Evolutionary conservation across 169 alveolate species (phyloP), one percentile per base, ranked within the genome.

Genomic region (Cryptosporidium tyzzeri): DNA sequence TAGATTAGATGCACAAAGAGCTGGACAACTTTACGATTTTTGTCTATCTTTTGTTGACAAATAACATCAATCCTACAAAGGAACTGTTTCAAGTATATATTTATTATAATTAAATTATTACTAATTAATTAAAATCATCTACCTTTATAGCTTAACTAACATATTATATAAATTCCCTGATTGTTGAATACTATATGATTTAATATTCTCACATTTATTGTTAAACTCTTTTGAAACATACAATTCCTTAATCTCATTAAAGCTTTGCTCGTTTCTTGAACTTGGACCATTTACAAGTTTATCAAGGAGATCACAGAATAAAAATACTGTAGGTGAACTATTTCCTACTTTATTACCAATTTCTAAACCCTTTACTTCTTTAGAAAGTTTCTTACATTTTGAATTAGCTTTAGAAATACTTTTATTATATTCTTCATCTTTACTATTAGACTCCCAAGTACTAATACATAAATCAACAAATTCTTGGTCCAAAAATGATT

Each of bases 1-100:
- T 16, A 80, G 92, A 58, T 61, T 92, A 23, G 92, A 92, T 44
- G 94, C 93, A 39, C 92, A 92, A 29, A 92, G 91, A 39, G 94
- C 92, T 14, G 94, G 94, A 0, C 93, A 86, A 59, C 74, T 92
- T 8, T 92, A 92, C 70, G 94, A 92, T 45, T 92, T 92, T 31
- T 92, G 92, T 84, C 68, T 92, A 29, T 91, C 93, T 70, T 92
- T 92, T 84, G 93, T 62, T 41, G 89, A 62, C 18, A 59, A 80
- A 65, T 41, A 31, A 55, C 41, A 31, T 53, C 9, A 14, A 1
- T 0, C 18, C 1, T 0, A 53, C 14, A 44, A 44, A 44, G 10
- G 4, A 58, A 69, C 14, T 35, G 18, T 16, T 35, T 35, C 45
- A 69, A 69, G 6, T 35, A 69, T 37, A 69, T 39, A 29, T 29